Base-by-base conservation (phyloP, 352 stramenopile species). In the Phytophthora ramorum region DNA sequence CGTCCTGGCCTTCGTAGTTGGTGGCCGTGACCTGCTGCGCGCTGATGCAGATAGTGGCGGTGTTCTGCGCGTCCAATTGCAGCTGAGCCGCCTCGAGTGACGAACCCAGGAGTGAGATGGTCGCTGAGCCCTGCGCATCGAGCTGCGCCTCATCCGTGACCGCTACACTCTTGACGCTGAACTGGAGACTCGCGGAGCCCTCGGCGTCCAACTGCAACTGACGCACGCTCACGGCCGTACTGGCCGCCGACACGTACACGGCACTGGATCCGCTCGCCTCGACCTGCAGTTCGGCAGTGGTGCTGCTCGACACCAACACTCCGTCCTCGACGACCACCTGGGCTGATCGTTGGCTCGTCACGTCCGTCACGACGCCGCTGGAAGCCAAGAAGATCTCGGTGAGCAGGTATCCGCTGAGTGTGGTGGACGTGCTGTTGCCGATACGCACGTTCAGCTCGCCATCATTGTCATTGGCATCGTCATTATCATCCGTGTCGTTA, bases 381-480 rank as follows among this genome's bases (percentile, higher is more conserved):
- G 66, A 63, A 32, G 63, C 46, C 38, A 80, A 40, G 40, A 68
- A 55, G 26, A 80, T 63, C 50, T 80, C 72, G 0, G 68, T 80
- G 35, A 80, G 58, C 32, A 77, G 28, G 38, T 78, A 75, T 6
- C 70, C 70, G 19, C 41, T 70, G 10, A 66, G 44, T 2, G 56
- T 66, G 4, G 61, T 46, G 5, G 48, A 49, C 6, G 63, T 52
- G 20, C 32, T 73, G 55, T 57, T 77, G 24, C 54, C 53, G 8
- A 73, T 52, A 35, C 41, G 44, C 14, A 77, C 65, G 45, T 69
- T 58, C 24, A 80, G 48, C 35, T 73, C 58, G 47, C 58, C 58
- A 26, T 61, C 49, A 2, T 14, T 69, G 28, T 65, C 68, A 17
- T 69, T 66, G 30, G 45, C 28, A 22, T 72, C 65, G 38, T 75